Conservation (phyloP, 2,329 filamentous ascomycete genomes). For the Fusarium redolens region DNA sequence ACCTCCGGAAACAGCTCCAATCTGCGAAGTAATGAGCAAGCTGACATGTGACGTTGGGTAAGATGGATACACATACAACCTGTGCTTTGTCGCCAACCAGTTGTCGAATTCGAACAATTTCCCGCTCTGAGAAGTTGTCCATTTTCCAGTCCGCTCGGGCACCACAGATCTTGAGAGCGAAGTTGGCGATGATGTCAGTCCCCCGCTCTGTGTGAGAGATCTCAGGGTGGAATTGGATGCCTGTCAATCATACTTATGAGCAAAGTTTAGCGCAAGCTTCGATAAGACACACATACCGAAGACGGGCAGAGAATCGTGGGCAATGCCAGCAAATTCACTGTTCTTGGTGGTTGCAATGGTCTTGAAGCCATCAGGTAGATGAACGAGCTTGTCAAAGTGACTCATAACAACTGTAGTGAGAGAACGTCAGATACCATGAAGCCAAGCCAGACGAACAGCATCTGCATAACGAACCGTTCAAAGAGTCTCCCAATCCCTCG, state of each 20-base stretch:
- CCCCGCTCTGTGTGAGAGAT: background rate
- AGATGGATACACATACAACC: constrained; percentile 41
- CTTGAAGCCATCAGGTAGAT: background rate
- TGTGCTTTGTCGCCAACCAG: background rate
- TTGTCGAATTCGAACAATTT: background rate
- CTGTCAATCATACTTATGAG: background rate
- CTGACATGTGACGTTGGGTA: background rate
- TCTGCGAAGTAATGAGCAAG: constrained; percentile 23
- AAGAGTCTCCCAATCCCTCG: background rate
- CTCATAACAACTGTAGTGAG: background rate
- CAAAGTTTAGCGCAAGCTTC: background rate
- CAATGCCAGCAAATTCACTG: background rate
- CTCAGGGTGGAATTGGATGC: background rate
- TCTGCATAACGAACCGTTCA: background rate
- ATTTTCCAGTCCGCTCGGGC: background rate
- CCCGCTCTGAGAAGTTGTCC: background rate
- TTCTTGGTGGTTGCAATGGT: background rate
- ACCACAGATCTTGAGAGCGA: background rate
- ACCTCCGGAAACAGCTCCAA: background rate
- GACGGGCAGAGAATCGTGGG: background rate
- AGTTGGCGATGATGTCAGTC: background rate
- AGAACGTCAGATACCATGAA: background rate
- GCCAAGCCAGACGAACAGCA: background rate
- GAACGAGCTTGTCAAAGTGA: background rate
- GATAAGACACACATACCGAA: background rate